Evolutionary conservation across 495 filamentous ascomycete species (phyloP).

Genomic region (Talaromyces thailandensis): DNA sequence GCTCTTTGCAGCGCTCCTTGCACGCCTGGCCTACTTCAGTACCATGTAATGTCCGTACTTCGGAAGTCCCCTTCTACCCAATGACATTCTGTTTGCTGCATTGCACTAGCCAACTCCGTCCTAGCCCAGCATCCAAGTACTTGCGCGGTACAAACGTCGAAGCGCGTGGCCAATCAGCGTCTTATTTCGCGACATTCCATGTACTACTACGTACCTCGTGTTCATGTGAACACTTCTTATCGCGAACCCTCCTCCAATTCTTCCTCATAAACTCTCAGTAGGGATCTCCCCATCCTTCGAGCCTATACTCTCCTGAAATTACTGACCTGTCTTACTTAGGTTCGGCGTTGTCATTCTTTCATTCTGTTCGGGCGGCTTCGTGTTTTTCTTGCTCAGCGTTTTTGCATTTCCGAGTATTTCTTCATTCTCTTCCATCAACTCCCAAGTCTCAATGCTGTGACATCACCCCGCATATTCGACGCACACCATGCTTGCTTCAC

Average conservation of each 20-base stretch:
- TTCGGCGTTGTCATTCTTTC: background rate
- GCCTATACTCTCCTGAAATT: background rate
- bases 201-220: background rate
- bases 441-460: background rate
- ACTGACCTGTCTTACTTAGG: background rate
- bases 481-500: conserved; percentile 6
- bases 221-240: background rate
- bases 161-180: background rate
- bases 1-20: background rate
- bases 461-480: background rate
- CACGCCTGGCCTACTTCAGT: background rate
- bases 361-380: background rate
- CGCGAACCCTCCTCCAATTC: background rate
- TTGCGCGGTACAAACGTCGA: background rate
- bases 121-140: background rate
- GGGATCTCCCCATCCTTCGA: background rate
- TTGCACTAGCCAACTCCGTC: background rate
- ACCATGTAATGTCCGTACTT: background rate
- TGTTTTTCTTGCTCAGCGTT: background rate
- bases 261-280: background rate
- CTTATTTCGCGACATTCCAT: background rate
- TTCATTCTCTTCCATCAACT: background rate
- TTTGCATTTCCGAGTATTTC: background rate
- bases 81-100: background rate
- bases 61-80: background rate